Conservation (phyloP, 2,329 filamentous ascomycete genomes). For the Fusarium nanum region DNA sequence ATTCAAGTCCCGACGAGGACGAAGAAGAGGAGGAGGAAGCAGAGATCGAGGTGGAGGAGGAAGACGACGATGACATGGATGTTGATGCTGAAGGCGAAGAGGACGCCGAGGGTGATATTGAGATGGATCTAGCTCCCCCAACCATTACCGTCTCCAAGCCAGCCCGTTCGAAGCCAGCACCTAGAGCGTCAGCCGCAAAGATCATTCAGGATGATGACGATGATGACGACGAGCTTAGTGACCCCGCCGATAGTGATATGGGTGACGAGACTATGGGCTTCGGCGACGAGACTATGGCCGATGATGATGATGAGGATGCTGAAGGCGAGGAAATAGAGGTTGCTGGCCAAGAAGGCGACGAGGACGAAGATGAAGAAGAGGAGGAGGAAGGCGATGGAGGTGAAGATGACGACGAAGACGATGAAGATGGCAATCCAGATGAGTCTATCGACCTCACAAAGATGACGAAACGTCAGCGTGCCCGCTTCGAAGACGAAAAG, state of each 20-base stretch:
- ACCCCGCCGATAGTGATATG: conserved; percentile 63
- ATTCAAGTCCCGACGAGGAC: conserved; percentile 63
- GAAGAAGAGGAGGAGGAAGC: conserved; percentile 56
- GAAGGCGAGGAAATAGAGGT: conserved; percentile 60
- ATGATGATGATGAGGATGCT: conserved; percentile 60
- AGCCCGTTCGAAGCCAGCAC: conserved; percentile 52
- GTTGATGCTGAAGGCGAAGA: conserved; percentile 61
- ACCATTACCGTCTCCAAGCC: conserved; percentile 64
- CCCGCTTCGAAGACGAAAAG: conserved; percentile 65
- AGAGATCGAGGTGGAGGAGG: conserved; percentile 56
- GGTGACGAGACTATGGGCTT: conserved; percentile 53
- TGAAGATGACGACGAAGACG: conserved; percentile 58
- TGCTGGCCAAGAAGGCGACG: conserved; percentile 56
- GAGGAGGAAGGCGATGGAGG: conserved; percentile 57
- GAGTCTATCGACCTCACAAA: conserved; percentile 67
- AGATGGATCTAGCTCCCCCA: conserved; percentile 56
- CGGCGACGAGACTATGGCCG: conserved; percentile 60
- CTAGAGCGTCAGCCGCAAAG: conserved; percentile 51
- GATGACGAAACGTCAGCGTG: conserved; percentile 71
- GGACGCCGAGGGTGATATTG: conserved; percentile 59
- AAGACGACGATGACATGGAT: conserved; percentile 55
- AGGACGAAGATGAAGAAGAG: conserved; percentile 56
- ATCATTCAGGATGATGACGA: conserved; percentile 56
- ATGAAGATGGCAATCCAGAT: conserved; percentile 59
- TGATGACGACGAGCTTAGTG: conserved; percentile 66